Percentiles rank a stretch among this genome's conserved stretches.
These are phyloP conservation scores for Pestalotiopsis sp. DNA, from an alignment of 2,329 filamentous ascomycete genomes.

Conservation along the genomic window DNA sequence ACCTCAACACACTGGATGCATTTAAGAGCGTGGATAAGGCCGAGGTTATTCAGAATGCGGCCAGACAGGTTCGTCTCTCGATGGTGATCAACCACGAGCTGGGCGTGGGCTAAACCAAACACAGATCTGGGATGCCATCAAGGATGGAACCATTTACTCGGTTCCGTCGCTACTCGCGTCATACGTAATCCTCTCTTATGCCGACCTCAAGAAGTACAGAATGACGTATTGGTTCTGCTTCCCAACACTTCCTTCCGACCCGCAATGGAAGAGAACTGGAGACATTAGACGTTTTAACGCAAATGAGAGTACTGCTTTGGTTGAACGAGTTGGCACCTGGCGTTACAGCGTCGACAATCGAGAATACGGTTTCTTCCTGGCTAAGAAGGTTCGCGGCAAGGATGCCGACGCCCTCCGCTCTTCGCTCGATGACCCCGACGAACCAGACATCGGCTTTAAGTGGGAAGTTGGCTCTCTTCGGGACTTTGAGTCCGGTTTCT, in stretches of 20 bases:
- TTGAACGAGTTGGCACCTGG: slow-evolving; percentile 87
- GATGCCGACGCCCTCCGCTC: slow-evolving; percentile 33
- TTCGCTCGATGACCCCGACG: slow-evolving; percentile 52
- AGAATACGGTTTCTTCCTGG: slow-evolving; percentile 96
- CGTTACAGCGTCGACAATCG: slow-evolving; percentile 77
- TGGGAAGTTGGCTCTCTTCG: slow-evolving; percentile 81
- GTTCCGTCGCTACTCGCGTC: slow-evolving; percentile 89
- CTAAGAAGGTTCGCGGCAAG: slow-evolving; percentile 65
- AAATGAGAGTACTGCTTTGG: slow-evolving; percentile 75
- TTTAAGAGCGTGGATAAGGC: slow-evolving; percentile 83
- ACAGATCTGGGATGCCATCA: slow-evolving; percentile 97
- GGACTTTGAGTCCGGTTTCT: slow-evolving; percentile 85
- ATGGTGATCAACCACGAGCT: not conserved
- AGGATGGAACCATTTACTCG: slow-evolving; percentile 94
- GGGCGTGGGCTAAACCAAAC: not conserved
- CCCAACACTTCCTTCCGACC: slow-evolving; percentile 87
- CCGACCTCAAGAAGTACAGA: slow-evolving; percentile 95
- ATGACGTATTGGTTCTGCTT: slow-evolving; percentile 99
- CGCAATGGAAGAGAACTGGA: slow-evolving; percentile 71
- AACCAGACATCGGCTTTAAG: slow-evolving; percentile 62
- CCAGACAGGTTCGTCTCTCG: slow-evolving; percentile 64
- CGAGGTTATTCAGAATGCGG: slow-evolving; percentile 76
- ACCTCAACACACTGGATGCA: slow-evolving; percentile 94
- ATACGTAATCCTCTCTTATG: slow-evolving; percentile 87
- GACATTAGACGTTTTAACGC: slow-evolving; percentile 58